Evolutionary conservation across 202 grass and related monocot genomes (phyloP).

Genomic region (Panicum virgatum): DNA sequence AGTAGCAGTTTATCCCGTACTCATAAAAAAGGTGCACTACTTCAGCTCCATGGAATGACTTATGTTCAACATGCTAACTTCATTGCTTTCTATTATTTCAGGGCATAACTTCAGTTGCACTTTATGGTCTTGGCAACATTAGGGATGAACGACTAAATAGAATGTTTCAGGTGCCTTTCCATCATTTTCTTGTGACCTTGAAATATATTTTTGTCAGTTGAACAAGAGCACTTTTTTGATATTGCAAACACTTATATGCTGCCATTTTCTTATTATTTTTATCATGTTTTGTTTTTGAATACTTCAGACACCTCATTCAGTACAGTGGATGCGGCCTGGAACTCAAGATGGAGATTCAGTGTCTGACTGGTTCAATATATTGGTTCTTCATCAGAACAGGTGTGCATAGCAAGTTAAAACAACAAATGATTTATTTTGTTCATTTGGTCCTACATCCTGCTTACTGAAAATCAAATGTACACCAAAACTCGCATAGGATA

Average conservation of each 20-base stretch:
- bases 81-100: slow-evolving; percentile 46
- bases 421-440: background rate
- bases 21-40: slow-evolving; percentile 76
- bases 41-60: background rate
- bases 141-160: slow-evolving; percentile 95
- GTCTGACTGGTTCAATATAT: slow-evolving; percentile 94
- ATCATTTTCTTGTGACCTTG: slow-evolving; percentile 12
- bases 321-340: slow-evolving; percentile 95
- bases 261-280: slow-evolving; percentile 15
- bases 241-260: background rate
- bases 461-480: slow-evolving; percentile 32
- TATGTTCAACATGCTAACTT: slow-evolving; percentile 26
- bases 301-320: slow-evolving; percentile 86
- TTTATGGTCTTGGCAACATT: slow-evolving; percentile 97
- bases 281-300: slow-evolving; percentile 23
- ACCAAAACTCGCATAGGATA: slow-evolving; percentile 56
- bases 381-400: slow-evolving; percentile 99
- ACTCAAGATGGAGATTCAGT: slow-evolving; percentile 66
- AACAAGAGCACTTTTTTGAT: slow-evolving; percentile 6
- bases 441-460: slow-evolving; percentile 2
- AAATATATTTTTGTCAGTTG: background rate
- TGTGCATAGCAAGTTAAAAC: slow-evolving; percentile 23
- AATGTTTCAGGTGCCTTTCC: slow-evolving; percentile 90
- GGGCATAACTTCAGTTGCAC: slow-evolving; percentile 76
- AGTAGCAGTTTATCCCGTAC: slow-evolving; percentile 82